Percentiles rank a stretch among this genome's conserved stretches.
Conservation (phyloP, 1,284 basidiomycete genomes). For the Schizophyllum amplum region DNA sequence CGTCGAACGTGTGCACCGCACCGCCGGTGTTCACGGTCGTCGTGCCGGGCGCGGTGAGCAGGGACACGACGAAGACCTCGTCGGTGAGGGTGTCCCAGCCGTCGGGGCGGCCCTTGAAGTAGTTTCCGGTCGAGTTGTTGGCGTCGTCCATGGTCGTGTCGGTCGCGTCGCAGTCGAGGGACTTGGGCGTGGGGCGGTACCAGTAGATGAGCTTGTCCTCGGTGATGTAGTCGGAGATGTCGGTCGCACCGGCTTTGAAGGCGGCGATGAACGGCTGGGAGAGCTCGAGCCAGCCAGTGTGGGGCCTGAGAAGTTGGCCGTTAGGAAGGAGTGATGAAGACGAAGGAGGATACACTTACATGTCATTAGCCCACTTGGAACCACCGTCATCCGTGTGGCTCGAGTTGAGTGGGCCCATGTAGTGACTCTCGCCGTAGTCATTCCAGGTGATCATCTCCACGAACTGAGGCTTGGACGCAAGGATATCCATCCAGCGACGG, state of each 20-base stretch:
- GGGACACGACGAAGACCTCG: constrained; percentile 23
- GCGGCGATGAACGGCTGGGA: constrained; percentile 19
- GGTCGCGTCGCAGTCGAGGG: constrained; percentile 17
- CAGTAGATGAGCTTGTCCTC: constrained; percentile 18
- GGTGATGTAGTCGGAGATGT: constrained; percentile 13
- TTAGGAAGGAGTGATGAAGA: not conserved
- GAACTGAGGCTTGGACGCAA: constrained; percentile 29
- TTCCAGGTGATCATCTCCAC: constrained; percentile 39
- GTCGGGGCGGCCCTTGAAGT: constrained; percentile 18
- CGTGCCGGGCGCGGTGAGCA: constrained; percentile 22
- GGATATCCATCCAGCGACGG: constrained; percentile 34
- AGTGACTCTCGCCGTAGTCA: constrained; percentile 33
- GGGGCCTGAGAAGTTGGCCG: constrained; percentile 1
- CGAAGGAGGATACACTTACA: not conserved
- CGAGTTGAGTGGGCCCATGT: constrained; percentile 11
- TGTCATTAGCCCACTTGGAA: not conserved
- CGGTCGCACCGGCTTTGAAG: constrained; percentile 14
- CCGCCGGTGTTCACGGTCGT: constrained; percentile 24
- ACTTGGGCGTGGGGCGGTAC: constrained; percentile 16
- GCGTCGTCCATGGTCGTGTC: constrained; percentile 17
- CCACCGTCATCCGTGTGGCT: not conserved
- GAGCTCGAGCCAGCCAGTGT: constrained; percentile 18
- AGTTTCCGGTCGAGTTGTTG: constrained; percentile 15
- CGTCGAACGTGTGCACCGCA: constrained; percentile 19
- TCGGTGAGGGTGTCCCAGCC: constrained; percentile 23